Conservation (phyloP, 371 early-diverging fungal species). For the Mucor piriformis region DNA sequence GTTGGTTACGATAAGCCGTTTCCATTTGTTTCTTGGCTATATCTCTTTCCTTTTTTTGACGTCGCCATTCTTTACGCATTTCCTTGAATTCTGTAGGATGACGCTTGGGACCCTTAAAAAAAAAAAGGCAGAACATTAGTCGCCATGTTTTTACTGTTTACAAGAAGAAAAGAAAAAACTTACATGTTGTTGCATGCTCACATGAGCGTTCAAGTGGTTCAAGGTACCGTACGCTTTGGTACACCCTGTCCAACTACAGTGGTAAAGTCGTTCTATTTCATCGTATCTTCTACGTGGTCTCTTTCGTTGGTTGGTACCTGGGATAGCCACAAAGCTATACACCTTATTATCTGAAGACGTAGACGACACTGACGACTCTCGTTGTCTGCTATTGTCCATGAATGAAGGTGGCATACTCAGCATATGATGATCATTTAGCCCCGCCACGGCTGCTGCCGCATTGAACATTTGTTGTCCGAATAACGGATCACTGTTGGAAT, state of each 20-base stretch:
- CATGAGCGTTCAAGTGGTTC: constrained; percentile 77
- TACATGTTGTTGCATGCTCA: constrained; percentile 76
- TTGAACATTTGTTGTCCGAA: constrained; percentile 15
- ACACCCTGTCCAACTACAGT: constrained; percentile 67
- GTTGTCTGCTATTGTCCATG: not conserved
- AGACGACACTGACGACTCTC: constrained; percentile 41
- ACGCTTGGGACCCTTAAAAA: constrained; percentile 54
- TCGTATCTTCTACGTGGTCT: constrained; percentile 69
- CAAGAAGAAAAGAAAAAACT: constrained; percentile 13
- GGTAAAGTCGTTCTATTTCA: constrained; percentile 74
- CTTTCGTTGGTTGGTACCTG: constrained; percentile 67
- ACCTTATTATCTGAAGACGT: constrained; percentile 46
- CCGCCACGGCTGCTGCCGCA: constrained; percentile 14
- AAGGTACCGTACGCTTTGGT: constrained; percentile 75
- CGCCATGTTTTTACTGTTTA: not conserved
- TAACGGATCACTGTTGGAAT: not conserved
- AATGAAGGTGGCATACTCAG: not conserved
- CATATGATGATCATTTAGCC: not conserved
- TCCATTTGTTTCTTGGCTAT: constrained; percentile 30
- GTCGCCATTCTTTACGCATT: constrained; percentile 58
- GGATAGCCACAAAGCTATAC: constrained; percentile 68
- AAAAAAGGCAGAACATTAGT: not conserved
- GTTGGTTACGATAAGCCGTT: constrained; percentile 13
- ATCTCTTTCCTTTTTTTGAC: constrained; percentile 45
- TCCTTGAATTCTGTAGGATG: constrained; percentile 68